Evolutionary conservation across 1,139 yeast species (phyloP).

Genomic region (Schwanniomyces etchellsii): DNA sequence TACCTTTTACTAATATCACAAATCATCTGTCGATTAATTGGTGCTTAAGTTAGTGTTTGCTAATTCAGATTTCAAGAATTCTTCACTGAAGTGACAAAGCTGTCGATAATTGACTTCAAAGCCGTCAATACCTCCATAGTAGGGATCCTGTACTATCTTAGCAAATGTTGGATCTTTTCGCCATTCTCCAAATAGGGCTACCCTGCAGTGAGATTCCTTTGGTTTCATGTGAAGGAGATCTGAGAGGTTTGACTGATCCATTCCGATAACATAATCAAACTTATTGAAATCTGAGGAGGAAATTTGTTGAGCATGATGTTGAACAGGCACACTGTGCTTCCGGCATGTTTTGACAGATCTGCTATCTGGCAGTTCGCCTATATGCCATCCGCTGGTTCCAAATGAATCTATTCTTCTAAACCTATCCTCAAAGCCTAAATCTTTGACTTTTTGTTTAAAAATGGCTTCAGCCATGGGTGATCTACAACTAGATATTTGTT

Average conservation of each 20-base stretch:
- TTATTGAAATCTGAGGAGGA: slow-evolving; percentile 48
- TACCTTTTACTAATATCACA: too few species aligned
- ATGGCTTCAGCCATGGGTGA: slow-evolving; percentile 99
- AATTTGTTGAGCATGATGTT: slow-evolving; percentile 75
- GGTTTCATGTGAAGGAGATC: slow-evolving; percentile 62
- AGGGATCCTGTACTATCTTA: slow-evolving; percentile 78
- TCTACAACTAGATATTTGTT: slow-evolving; percentile 55
- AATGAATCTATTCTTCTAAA: slow-evolving; percentile 70
- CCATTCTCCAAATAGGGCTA: slow-evolving; percentile 75
- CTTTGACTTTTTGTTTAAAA: slow-evolving; percentile 58
- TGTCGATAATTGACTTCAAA: slow-evolving; percentile 77
- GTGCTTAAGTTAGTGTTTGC: background rate
- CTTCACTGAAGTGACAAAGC: slow-evolving; percentile 64
- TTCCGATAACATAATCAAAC: slow-evolving; percentile 81
- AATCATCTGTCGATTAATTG: too few species aligned
- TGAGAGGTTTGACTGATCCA: slow-evolving; percentile 68
- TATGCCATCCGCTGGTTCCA: slow-evolving; percentile 83
- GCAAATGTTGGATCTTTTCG: slow-evolving; percentile 45
- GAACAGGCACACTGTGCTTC: slow-evolving; percentile 67
- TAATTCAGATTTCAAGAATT: slow-evolving; percentile 37
- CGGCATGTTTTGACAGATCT: slow-evolving; percentile 67
- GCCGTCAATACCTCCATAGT: slow-evolving; percentile 81
- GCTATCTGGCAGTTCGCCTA: slow-evolving; percentile 76
- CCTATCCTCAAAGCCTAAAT: slow-evolving; percentile 32
- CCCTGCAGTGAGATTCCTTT: slow-evolving; percentile 39